A percentile compares a stretch with the other conserved stretches of the same genome.
phyloP scores from a whole-genome alignment of 768 basidiomycete genomes.

The Suillus luteus region DNA sequence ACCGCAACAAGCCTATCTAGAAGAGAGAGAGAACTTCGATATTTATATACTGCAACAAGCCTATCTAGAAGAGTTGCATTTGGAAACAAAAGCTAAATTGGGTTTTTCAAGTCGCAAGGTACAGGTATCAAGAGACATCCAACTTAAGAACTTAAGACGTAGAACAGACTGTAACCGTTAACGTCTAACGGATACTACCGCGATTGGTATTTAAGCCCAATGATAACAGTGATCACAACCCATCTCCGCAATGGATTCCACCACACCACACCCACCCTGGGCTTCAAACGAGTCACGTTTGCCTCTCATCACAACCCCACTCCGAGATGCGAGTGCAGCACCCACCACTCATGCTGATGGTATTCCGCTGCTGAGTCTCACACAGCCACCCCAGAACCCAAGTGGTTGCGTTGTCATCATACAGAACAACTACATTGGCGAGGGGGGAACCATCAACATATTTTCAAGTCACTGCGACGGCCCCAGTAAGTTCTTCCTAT shows the following conservation, averaged over 20 bases:
- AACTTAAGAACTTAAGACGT: too few species aligned
- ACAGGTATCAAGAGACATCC: too few species aligned
- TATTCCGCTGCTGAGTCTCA: neutral
- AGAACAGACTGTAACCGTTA: too few species aligned
- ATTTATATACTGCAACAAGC: too few species aligned
- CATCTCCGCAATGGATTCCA: slow-evolving; percentile 1
- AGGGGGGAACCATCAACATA: slow-evolving; percentile 7
- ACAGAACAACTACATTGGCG: slow-evolving; percentile 1
- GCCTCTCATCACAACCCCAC: neutral
- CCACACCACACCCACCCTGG: neutral
- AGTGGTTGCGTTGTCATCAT: neutral
- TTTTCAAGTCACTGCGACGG: neutral
- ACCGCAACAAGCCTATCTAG: too few species aligned
- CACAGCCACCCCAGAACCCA: neutral
- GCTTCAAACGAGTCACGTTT: neutral
- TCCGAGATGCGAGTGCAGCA: neutral
- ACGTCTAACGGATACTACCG: too few species aligned
- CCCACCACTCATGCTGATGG: too few species aligned
- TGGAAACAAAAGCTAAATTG: too few species aligned
- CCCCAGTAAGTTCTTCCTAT: neutral
- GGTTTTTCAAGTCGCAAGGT: too few species aligned
- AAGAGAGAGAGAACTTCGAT: too few species aligned
- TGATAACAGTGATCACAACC: neutral
- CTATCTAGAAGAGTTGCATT: too few species aligned
- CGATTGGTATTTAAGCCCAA: neutral